Conservation (phyloP, 768 basidiomycete species). For the Leucosporidium creatinivorum region DNA sequence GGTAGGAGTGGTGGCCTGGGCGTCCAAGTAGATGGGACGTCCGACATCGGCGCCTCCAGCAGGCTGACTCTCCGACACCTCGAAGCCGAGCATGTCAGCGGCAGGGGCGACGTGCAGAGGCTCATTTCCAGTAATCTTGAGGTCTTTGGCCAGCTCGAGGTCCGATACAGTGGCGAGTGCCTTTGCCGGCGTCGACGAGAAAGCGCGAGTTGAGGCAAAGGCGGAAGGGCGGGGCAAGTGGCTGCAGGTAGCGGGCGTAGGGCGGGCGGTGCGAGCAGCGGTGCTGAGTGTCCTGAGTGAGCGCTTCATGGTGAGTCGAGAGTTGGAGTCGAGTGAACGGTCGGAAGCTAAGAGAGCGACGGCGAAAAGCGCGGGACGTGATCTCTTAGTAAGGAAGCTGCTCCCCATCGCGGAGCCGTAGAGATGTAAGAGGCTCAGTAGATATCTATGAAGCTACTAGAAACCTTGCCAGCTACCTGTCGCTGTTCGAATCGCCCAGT, state of each 20-base stretch:
- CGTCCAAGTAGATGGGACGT: conserved; percentile 92
- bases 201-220: not conserved
- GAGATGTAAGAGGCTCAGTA: too few relatives aligned
- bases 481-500: too few relatives aligned
- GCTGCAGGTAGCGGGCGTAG: not conserved
- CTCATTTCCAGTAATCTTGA: conserved; percentile 8
- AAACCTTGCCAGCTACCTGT: too few relatives aligned
- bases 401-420: too few relatives aligned
- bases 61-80: conserved; percentile 58
- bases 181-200: not conserved
- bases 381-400: too few relatives aligned
- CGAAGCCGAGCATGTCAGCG: conserved; percentile 77
- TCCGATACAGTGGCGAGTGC: conserved; percentile 26
- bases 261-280: not conserved
- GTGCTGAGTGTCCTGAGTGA: not conserved
- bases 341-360: too few relatives aligned
- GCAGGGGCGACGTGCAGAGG: conserved; percentile 14
- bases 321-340: not conserved
- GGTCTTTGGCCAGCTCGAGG: not conserved
- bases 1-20: conserved; percentile 93
- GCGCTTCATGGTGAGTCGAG: not conserved
- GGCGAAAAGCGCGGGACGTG: too few relatives aligned
- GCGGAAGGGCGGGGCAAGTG: not conserved
- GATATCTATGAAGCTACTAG: too few relatives aligned
- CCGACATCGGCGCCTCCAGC: not conserved